Conservation (phyloP, 2,329 filamentous ascomycete genomes). For the Arachnomyces sp. region DNA sequence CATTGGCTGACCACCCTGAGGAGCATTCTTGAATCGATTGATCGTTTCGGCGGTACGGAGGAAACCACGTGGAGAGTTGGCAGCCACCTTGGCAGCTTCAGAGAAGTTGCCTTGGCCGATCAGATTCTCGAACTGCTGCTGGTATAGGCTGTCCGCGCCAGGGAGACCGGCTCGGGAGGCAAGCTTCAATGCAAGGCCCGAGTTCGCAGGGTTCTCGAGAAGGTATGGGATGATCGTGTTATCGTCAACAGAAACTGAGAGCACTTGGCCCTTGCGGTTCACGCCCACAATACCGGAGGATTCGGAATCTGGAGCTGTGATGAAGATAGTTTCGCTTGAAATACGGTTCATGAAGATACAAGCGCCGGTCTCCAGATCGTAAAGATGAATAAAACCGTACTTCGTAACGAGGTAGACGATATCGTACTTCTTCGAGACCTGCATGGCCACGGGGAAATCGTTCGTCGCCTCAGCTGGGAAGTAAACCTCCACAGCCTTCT, state of each 20-base stretch:
- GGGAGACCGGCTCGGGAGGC: constrained; percentile 88
- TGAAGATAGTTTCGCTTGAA: constrained; percentile 98
- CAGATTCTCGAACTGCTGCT: constrained; percentile 84
- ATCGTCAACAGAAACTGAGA: constrained; percentile 91
- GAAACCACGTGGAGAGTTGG: constrained; percentile 93
- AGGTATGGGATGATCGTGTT: constrained; percentile 86
- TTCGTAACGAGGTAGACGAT: constrained; percentile 97
- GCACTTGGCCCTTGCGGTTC: constrained; percentile 94
- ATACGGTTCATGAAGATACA: constrained; percentile 99
- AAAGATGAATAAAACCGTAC: constrained; percentile 97
- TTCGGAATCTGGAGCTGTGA: constrained; percentile 73
- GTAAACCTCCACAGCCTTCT: constrained; percentile 96
- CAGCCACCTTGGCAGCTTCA: constrained; percentile 90
- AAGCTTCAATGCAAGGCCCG: constrained; percentile 88
- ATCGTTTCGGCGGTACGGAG: constrained; percentile 91
- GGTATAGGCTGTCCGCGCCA: constrained; percentile 88
- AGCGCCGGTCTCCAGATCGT: constrained; percentile 89
- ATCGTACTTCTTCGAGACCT: constrained; percentile 93
- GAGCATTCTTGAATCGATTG: constrained; percentile 85
- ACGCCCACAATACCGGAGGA: constrained; percentile 87
- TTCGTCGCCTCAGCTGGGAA: constrained; percentile 93
- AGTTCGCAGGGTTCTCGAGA: constrained; percentile 91
- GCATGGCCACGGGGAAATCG: constrained; percentile 96
- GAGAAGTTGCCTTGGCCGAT: constrained; percentile 70
- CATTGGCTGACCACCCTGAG: constrained; percentile 64